Evolutionary conservation across 345 rosid genomes (phyloP), one percentile per base, ranked within the genome.

Genomic region (Chamaenerion angustifolium): DNA sequence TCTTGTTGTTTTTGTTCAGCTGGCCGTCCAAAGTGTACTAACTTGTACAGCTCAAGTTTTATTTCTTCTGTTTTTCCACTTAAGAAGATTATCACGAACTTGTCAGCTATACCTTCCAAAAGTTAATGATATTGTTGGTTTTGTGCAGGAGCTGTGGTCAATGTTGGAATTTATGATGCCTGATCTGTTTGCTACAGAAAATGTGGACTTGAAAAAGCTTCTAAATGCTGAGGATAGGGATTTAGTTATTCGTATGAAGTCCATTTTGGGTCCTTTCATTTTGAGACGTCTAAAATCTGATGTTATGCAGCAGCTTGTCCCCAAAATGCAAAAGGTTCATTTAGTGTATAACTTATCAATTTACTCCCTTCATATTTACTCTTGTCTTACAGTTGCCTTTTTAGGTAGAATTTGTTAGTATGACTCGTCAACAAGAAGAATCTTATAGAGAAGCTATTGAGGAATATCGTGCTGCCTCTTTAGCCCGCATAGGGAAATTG

Each of bases 281-380:
- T 79, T 92, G 79, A 75, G 98, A 64, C 93, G 96, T 46, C 65
- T 92, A 51, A 92, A 92, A 65, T 84, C 93, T 51, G 98, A 92
- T 77, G 96, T 92, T 31, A 84, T 92, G 98, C 96, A 74, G 68
- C 98, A 87, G 63, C 94, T 87, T 62, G 93, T 82, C 56, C 95
- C 93, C 23, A 92, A 92, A 70, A 84, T 80, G 57, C 98, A 92
- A 56, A 75, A 56, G 84, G 96, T 87, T 74, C 51, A 68, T 5
- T 31, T 31, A 3, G 37, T 8, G 37, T 31, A 31, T 5, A 31
- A 7, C 10, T 31, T 31, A 31, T 31, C 37, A 3, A 31, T 31
- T 31, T 31, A 8, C 37, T 31, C 27, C 5, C 2, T 23, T 23
- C 27, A 23, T 23, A 11, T 16, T 48, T 60, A 18, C 11, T 40